Evolutionary conservation across 257 asterid species (phyloP).

Genomic region (Salvia splendens): DNA sequence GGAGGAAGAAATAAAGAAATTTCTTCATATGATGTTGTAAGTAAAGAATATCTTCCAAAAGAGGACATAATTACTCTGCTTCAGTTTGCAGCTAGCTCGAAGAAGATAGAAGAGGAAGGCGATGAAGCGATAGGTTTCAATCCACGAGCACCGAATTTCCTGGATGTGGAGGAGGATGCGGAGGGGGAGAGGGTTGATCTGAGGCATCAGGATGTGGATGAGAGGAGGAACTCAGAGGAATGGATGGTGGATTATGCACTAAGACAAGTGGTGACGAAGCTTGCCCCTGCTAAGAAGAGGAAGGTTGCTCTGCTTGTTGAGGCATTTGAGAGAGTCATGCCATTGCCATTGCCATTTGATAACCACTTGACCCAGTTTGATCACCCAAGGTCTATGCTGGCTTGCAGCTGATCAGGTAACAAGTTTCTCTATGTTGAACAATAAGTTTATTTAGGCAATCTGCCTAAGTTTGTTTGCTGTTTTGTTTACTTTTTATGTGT

Average conservation of each 20-base stretch:
- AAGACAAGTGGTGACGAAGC: conserved; percentile 68
- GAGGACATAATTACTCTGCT: conserved; percentile 24
- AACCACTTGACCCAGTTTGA: conserved; percentile 37
- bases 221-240: conserved; percentile 68
- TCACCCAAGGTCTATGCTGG: conserved; percentile 53
- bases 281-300: conserved; percentile 74
- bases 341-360: conserved; percentile 41
- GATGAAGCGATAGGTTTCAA: conserved; percentile 55
- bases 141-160: conserved; percentile 76
- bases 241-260: conserved; percentile 93
- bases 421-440: neutral
- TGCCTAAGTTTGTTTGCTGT: conserved; percentile 29
- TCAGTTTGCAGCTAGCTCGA: conserved; percentile 30
- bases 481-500: neutral
- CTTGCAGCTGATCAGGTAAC: conserved; percentile 65
- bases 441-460: conserved; percentile 7
- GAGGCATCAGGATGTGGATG: conserved; percentile 74
- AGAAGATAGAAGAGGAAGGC: conserved; percentile 34
- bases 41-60: neutral
- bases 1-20: too few relatives aligned
- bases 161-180: conserved; percentile 56
- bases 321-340: conserved; percentile 83
- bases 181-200: conserved; percentile 83
- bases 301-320: conserved; percentile 79
- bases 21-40: too few relatives aligned